Evolutionary conservation across 768 basidiomycete genomes (phyloP).

Genomic region (Tricholoma bakamatsutake): DNA sequence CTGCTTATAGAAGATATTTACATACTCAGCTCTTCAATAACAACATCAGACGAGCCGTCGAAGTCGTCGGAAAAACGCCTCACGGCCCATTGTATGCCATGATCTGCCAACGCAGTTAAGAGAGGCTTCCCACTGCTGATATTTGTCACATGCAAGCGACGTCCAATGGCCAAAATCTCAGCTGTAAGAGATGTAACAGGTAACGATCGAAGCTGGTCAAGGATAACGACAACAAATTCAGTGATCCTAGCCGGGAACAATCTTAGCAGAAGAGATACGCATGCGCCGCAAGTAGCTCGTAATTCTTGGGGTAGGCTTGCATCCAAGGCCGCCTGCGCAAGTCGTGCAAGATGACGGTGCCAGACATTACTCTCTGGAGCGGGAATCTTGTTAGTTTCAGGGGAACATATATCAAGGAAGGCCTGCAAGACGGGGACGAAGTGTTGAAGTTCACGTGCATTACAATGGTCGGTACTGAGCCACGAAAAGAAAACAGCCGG

Average conservation of each 20-base stretch:
- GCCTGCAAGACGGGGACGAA: slow-evolving; percentile 38
- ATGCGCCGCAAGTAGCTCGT: slow-evolving; percentile 18
- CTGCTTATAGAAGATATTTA: slow-evolving; percentile 10
- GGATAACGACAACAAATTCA: slow-evolving; percentile 17
- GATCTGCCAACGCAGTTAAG: slow-evolving; percentile 33
- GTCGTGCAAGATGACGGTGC: slow-evolving; percentile 23
- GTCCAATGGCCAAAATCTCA: slow-evolving; percentile 28
- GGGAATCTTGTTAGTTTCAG: slow-evolving; percentile 6
- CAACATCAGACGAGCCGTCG: slow-evolving; percentile 11
- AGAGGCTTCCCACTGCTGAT: slow-evolving; percentile 18
- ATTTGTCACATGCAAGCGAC: slow-evolving; percentile 14
- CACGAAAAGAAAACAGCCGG: slow-evolving; percentile 29
- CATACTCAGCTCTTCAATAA: slow-evolving; percentile 35
- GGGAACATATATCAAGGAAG: slow-evolving; percentile 36
- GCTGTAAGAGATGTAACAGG: slow-evolving; percentile 21
- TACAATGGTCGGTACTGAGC: slow-evolving; percentile 29
- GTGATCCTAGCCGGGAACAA: slow-evolving; percentile 17
- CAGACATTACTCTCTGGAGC: slow-evolving; percentile 21
- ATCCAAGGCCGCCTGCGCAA: slow-evolving; percentile 15
- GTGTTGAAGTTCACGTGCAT: slow-evolving; percentile 18
- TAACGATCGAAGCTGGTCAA: slow-evolving; percentile 20
- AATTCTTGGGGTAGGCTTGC: slow-evolving; percentile 8
- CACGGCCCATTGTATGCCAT: slow-evolving; percentile 49
- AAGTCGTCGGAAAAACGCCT: slow-evolving; percentile 34
- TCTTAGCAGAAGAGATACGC: slow-evolving; percentile 23